Percentiles rank a stretch among this genome's conserved stretches.
phyloP scores from a whole-genome alignment of 208 protist genomes.

The Leishmania tropica region DNA sequence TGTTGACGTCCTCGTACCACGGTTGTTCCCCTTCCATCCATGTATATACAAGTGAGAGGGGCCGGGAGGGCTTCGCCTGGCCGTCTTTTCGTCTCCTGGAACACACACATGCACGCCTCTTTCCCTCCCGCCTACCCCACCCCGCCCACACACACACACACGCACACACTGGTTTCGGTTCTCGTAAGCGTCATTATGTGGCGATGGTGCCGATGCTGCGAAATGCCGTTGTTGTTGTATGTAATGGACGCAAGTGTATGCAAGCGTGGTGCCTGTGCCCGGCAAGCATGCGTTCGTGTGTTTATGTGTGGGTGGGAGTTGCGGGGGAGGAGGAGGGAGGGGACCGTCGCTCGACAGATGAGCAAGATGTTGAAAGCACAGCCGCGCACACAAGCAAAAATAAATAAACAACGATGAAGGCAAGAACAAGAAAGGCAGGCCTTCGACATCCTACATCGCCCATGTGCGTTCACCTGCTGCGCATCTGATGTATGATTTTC shows the following conservation, averaged over 20 bases:
- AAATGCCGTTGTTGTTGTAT: background rate
- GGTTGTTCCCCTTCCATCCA: conserved; percentile 7
- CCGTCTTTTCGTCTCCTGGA: background rate
- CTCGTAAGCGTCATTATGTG: too few species aligned
- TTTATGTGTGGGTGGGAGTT: background rate
- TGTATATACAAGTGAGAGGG: conserved; percentile 8
- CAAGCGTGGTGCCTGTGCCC: background rate
- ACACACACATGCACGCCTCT: background rate
- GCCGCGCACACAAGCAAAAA: background rate
- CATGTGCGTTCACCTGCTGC: background rate
- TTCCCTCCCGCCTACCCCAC: too few species aligned
- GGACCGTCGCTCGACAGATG: background rate
- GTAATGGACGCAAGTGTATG: background rate
- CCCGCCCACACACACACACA: too few species aligned
- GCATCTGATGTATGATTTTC: background rate
- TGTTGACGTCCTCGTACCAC: background rate
- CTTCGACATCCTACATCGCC: background rate
- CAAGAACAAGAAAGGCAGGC: background rate
- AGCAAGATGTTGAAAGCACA: background rate
- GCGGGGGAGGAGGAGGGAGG: background rate
- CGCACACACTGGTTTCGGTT: too few species aligned
- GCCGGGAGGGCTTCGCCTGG: background rate
- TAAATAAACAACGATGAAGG: background rate
- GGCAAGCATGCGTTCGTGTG: background rate
- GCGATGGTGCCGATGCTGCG: background rate